phyloP scores from a whole-genome alignment of 768 basidiomycete genomes.

The Mycena metata region DNA sequence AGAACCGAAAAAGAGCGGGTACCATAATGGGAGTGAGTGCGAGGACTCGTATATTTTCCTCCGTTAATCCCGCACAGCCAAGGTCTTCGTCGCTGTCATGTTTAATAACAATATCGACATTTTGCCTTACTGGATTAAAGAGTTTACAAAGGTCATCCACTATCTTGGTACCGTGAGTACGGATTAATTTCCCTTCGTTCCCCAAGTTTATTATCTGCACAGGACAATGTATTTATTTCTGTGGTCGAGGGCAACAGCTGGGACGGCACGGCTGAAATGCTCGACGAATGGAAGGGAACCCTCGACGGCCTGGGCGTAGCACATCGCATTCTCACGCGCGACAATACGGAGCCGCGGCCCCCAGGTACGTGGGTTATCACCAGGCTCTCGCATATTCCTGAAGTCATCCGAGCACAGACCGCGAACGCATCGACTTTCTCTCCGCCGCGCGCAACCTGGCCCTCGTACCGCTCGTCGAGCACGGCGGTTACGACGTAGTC shows the following conservation, averaged over 20 bases:
- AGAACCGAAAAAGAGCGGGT: conserved; percentile 37
- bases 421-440: conserved; percentile 51
- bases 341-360: conserved; percentile 43
- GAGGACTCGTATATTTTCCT: not conserved
- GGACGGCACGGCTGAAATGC: conserved; percentile 49
- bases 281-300: conserved; percentile 44
- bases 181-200: not conserved
- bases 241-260: conserved; percentile 49
- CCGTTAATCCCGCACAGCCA: conserved; percentile 36
- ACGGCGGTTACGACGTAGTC: conserved; percentile 54
- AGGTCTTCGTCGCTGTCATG: conserved; percentile 56
- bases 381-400: not conserved
- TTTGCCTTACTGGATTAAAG: conserved; percentile 55
- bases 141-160: conserved; percentile 51
- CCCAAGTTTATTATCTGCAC: not conserved
- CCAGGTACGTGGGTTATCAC: conserved; percentile 15
- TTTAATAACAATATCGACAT: conserved; percentile 54
- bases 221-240: conserved; percentile 52
- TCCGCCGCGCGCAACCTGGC: conserved; percentile 55
- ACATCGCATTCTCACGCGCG: conserved; percentile 47
- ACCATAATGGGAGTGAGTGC: conserved; percentile 38
- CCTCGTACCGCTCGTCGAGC: conserved; percentile 54
- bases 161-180: conserved; percentile 50
- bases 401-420: conserved; percentile 8
- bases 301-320: conserved; percentile 44